phyloP scores from a whole-genome alignment of 495 filamentous ascomycete genomes.

The Penicillium simplicissimum region DNA sequence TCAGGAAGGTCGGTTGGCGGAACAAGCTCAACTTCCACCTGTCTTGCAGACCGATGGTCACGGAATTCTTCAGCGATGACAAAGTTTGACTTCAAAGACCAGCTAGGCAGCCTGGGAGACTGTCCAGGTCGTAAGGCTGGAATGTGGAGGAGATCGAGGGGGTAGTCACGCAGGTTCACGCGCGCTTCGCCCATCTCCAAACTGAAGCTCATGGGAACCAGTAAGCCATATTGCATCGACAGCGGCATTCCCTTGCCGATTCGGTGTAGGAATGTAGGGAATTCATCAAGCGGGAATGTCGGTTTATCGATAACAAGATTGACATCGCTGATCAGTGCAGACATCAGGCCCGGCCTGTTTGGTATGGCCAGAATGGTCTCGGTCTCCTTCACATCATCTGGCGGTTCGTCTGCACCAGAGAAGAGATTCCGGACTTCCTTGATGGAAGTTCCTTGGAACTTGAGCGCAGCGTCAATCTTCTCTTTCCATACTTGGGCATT shows the following conservation, averaged over 20 bases:
- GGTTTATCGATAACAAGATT: slow-evolving; percentile 89
- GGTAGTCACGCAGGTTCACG: slow-evolving; percentile 86
- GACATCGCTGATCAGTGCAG: slow-evolving; percentile 77
- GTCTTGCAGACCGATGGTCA: slow-evolving; percentile 71
- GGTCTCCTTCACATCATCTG: slow-evolving; percentile 74
- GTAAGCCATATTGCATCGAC: slow-evolving; percentile 83
- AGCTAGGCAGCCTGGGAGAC: slow-evolving; percentile 73
- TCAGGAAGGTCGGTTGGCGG: slow-evolving; percentile 60
- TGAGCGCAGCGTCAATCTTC: slow-evolving; percentile 76
- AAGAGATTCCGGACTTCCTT: slow-evolving; percentile 78
- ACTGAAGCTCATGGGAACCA: slow-evolving; percentile 87
- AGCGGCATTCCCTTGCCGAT: slow-evolving; percentile 95
- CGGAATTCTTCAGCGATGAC: slow-evolving; percentile 95
- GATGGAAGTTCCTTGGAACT: slow-evolving; percentile 68
- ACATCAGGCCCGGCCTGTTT: slow-evolving; percentile 82
- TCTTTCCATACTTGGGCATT: slow-evolving; percentile 92
- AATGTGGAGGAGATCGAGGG: slow-evolving; percentile 87
- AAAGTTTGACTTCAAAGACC: slow-evolving; percentile 87
- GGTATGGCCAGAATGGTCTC: slow-evolving; percentile 87
- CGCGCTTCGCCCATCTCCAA: slow-evolving; percentile 90
- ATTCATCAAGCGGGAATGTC: slow-evolving; percentile 78
- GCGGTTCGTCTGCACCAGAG: slow-evolving; percentile 79
- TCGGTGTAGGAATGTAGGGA: slow-evolving; percentile 77
- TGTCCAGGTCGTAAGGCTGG: slow-evolving; percentile 79
- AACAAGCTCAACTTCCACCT: slow-evolving; percentile 82